Base-by-base conservation (phyloP, 2,329 filamentous ascomycete genomes). In the Hypoxylon rubiginosum region DNA sequence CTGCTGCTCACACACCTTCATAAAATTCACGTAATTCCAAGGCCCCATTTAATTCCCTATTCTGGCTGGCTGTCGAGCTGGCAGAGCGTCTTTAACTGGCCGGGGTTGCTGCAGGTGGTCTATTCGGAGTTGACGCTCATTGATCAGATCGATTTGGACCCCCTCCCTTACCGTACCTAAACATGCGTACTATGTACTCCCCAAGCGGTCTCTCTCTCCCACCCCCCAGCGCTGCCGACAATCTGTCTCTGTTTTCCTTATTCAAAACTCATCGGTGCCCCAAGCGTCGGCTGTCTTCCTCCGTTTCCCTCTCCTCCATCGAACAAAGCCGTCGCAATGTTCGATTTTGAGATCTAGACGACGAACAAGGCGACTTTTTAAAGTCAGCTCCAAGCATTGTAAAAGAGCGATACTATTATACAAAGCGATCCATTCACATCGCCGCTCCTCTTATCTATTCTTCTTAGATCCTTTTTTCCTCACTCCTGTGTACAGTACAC, bases 281-380 rank as follows among this genome's bases (percentile, higher is more conserved):
- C 75, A 72, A 72, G 66, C 71, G 69, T 64, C 71, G 59, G 66
- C 66, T 70, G 68, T 66, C 67, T 71, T 68, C 68, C 68, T 72
- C 71, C 68, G 69, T 79, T 79, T 79, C 77, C 78, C 76, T 76
- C 73, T 78, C 78, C 73, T 74, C 72, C 75, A 83, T 82, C 83
- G 82, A 86, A 83, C 82, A 80, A 82, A 77, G 79, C 79, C 79
- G 80, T 78, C 81, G 82, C 81, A 77, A 86, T 88, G 84, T 85
- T 85, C 82, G 82, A 82, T 78, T 82, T 74, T 76, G 79, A 79
- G 80, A 80, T 86, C 78, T 87, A 82, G 82, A 82, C 77, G 77
- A 79, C 76, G 72, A 80, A 82, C 82, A 84, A 83, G 84, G 84
- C 74, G 76, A 74, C 75, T 68, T 85, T 79, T 77, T 73, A 82